phyloP scores from a whole-genome alignment of 1,139 yeast genomes.

The Candida tropicalis region DNA sequence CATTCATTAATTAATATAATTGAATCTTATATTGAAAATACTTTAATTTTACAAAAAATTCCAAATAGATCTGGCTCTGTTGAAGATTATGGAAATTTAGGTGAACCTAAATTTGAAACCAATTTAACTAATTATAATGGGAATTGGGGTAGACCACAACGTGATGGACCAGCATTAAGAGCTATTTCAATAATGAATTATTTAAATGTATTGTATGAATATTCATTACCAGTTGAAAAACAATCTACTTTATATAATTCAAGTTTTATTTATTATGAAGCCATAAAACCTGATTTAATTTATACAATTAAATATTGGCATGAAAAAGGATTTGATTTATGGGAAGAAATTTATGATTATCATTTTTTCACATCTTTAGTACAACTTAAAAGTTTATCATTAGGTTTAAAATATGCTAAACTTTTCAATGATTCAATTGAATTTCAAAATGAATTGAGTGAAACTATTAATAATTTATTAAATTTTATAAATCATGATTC shows the following conservation, averaged over 20 bases:
- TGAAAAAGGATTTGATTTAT: constrained; percentile 72
- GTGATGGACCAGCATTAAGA: constrained; percentile 92
- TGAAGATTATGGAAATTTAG: constrained; percentile 55
- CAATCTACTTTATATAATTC: constrained; percentile 17
- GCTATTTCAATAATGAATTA: constrained; percentile 65
- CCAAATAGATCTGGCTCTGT: constrained; percentile 72
- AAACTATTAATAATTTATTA: constrained; percentile 35
- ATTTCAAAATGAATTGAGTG: constrained; percentile 27
- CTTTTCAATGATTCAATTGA: constrained; percentile 32
- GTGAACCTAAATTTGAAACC: constrained; percentile 85
- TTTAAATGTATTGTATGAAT: constrained; percentile 25
- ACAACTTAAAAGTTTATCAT: constrained; percentile 68
- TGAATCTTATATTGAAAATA: constrained; percentile 63
- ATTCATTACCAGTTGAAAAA: neutral
- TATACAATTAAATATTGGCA: constrained; percentile 70
- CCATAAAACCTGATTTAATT: constrained; percentile 71
- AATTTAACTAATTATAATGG: constrained; percentile 63
- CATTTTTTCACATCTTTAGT: constrained; percentile 82
- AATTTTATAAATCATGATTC: constrained; percentile 26
- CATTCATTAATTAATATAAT: constrained; percentile 32
- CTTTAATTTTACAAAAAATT: constrained; percentile 61
- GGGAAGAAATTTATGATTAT: constrained; percentile 83
- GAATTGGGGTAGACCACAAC: constrained; percentile 93
- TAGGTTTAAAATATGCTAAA: constrained; percentile 55
- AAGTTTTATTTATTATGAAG: constrained; percentile 46